Evolutionary conservation across 768 basidiomycete genomes (phyloP).

Genomic region (Nidula microcarpa): DNA sequence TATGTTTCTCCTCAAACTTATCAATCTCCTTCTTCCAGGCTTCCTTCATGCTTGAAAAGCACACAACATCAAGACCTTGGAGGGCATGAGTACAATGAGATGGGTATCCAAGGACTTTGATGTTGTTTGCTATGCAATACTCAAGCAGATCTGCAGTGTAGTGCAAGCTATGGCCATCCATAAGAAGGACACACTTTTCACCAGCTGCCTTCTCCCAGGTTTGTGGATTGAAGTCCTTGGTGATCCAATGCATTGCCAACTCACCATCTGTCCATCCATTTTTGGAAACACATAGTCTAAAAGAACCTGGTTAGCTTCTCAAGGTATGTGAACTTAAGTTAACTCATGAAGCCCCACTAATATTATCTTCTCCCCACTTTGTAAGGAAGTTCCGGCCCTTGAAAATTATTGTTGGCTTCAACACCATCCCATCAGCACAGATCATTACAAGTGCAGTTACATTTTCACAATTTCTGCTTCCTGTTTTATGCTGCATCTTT

Average conservation of each 20-base stretch:
- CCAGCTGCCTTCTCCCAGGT: constrained; percentile 31
- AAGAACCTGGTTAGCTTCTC: neutral
- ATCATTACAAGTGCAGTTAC: constrained; percentile 16
- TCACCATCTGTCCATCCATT: constrained; percentile 29
- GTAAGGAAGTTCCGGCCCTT: constrained; percentile 19
- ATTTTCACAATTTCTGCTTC: constrained; percentile 16
- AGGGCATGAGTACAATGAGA: constrained; percentile 36
- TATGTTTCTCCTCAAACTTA: constrained; percentile 14
- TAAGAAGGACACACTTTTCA: constrained; percentile 21
- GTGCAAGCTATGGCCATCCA: constrained; percentile 42
- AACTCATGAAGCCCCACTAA: constrained; percentile 17
- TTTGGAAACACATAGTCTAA: constrained; percentile 16
- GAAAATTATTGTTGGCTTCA: constrained; percentile 17
- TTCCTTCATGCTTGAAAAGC: constrained; percentile 36
- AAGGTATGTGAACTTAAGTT: neutral
- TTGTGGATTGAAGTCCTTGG: constrained; percentile 24
- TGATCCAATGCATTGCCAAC: constrained; percentile 17
- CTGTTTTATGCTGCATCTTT: constrained; percentile 26
- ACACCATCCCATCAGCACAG: constrained; percentile 19
- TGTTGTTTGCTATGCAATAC: constrained; percentile 28
- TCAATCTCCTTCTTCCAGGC: constrained; percentile 16
- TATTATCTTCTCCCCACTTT: constrained; percentile 17
- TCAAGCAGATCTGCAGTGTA: constrained; percentile 26
- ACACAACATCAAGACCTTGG: constrained; percentile 42
- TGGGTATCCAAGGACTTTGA: constrained; percentile 33